Conservation (phyloP, 2,329 filamentous ascomycete species). For the Berkeleyomyces rouxiae region DNA sequence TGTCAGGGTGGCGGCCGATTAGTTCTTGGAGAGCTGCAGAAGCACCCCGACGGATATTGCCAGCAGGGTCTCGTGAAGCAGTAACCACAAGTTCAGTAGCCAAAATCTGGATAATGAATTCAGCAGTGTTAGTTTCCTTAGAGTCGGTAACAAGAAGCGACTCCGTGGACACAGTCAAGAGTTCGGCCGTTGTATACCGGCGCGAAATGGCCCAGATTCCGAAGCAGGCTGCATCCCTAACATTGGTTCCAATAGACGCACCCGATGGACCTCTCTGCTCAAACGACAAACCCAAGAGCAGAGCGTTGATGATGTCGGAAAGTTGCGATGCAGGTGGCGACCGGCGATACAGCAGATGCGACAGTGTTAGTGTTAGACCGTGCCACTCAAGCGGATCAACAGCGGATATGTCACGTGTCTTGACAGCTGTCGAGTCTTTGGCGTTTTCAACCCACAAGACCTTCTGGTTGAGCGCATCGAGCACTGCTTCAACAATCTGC, state of each 20-base stretch:
- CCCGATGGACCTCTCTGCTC: slow-evolving; percentile 78
- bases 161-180: slow-evolving; percentile 43
- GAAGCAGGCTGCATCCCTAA: slow-evolving; percentile 89
- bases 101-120: slow-evolving; percentile 54
- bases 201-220: slow-evolving; percentile 86
- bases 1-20: slow-evolving; percentile 81
- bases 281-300: slow-evolving; percentile 69
- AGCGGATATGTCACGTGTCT: slow-evolving; percentile 46
- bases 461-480: slow-evolving; percentile 49
- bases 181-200: slow-evolving; percentile 66
- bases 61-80: slow-evolving; percentile 73
- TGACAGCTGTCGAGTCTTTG: slow-evolving; percentile 20
- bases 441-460: slow-evolving; percentile 33
- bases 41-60: slow-evolving; percentile 82
- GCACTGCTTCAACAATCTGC: slow-evolving; percentile 74
- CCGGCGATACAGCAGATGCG: slow-evolving; percentile 70
- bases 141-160: slow-evolving; percentile 27
- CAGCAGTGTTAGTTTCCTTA: slow-evolving; percentile 17
- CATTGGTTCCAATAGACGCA: slow-evolving; percentile 72
- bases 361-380: slow-evolving; percentile 72
- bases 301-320: slow-evolving; percentile 54
- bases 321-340: slow-evolving; percentile 59
- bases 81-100: slow-evolving; percentile 67
- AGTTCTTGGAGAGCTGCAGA: slow-evolving; percentile 91
- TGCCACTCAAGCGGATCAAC: slow-evolving; percentile 83